Evolutionary conservation across 805 yeast genomes (phyloP).

Genomic region (Starmerella asiatica): DNA sequence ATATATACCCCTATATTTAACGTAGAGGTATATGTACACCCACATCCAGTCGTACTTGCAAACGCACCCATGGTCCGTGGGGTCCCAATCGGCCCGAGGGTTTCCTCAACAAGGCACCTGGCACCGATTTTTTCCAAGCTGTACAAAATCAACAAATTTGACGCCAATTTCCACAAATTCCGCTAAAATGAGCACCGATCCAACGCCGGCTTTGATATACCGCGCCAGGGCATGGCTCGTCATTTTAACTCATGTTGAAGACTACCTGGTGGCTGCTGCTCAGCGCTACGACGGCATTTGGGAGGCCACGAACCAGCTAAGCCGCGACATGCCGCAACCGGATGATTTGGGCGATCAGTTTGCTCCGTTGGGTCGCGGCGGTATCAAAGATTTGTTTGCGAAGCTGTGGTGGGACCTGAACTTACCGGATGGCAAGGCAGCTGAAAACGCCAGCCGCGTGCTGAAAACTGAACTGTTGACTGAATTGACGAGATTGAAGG

Average conservation of each 20-base stretch:
- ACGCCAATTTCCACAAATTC: too few species aligned
- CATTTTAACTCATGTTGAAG: slow-evolving; percentile 58
- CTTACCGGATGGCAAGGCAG: slow-evolving; percentile 45
- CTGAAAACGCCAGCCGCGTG: slow-evolving; percentile 43
- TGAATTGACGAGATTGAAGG: slow-evolving; percentile 50
- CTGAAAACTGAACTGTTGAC: slow-evolving; percentile 50
- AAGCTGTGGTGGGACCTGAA: slow-evolving; percentile 36
- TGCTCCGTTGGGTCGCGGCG: slow-evolving; percentile 62
- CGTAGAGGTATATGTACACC: too few species aligned
- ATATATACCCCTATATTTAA: too few species aligned
- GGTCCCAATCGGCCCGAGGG: too few species aligned
- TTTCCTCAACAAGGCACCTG: too few species aligned
- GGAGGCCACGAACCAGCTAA: slow-evolving; percentile 28
- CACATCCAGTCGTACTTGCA: too few species aligned
- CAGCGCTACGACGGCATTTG: slow-evolving; percentile 54
- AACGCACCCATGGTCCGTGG: too few species aligned
- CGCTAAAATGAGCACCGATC: slow-evolving; percentile 51
- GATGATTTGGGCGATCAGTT: slow-evolving; percentile 30
- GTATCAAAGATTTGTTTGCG: slow-evolving; percentile 72
- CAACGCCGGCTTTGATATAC: slow-evolving; percentile 75
- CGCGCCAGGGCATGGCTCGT: slow-evolving; percentile 80
- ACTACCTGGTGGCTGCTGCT: slow-evolving; percentile 39
- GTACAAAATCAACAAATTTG: too few species aligned
- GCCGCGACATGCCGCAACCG: slow-evolving; percentile 7
- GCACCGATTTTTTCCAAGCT: too few species aligned